Base-by-base conservation (phyloP, 2,329 filamentous ascomycete species). In the Dactylonectria estremocensis region DNA sequence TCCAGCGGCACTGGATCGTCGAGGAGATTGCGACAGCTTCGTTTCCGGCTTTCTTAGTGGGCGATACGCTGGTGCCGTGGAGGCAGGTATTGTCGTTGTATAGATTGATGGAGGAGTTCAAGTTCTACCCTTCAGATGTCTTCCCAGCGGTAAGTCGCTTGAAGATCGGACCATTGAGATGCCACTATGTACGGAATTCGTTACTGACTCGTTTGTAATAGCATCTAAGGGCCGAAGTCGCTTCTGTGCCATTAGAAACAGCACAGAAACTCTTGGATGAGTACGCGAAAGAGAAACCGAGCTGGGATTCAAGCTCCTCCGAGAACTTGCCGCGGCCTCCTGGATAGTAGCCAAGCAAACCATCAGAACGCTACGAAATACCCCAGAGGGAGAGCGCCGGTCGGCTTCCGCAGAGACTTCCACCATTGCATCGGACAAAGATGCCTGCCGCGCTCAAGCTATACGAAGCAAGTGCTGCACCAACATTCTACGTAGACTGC, bases 1-100 rank as follows among this genome's bases (percentile, higher is more conserved):
- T 81, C 60, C 76, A 78, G 20, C 78, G 80, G 9, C 76, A 72
- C 2, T 81, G 80, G 80, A 81, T 81, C 50, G 68, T 81, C 3
- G 79, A 80, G 53, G 80, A 81, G 68, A 76, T 81, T 53, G 74
- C 78, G 35, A 72, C 79, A 71, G 78, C 78, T 1, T 72, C 77
- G 9, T 79, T 80, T 35, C 75, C 75, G 16, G 66, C 75, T 2
- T 77, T 77, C 46, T 65, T 82, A 5, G 73, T 81, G 28, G 80
- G 79, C 33, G 79, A 81, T 58, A 71, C 76, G 50, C 79, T 81
- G 11, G 74, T 81, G 5, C 77, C 79, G 2, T 81, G 80, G 80
- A 77, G 72, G 53, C 78, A 81, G 68, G 60, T 81, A 13, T 69
- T 81, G 16, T 74, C 74, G 3, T 49, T 80, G 22, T 81, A 81